These are phyloP conservation scores for Papiliotrema flavescens DNA, from an alignment of 1,284 basidiomycete species.

Conservation along the genomic window DNA sequence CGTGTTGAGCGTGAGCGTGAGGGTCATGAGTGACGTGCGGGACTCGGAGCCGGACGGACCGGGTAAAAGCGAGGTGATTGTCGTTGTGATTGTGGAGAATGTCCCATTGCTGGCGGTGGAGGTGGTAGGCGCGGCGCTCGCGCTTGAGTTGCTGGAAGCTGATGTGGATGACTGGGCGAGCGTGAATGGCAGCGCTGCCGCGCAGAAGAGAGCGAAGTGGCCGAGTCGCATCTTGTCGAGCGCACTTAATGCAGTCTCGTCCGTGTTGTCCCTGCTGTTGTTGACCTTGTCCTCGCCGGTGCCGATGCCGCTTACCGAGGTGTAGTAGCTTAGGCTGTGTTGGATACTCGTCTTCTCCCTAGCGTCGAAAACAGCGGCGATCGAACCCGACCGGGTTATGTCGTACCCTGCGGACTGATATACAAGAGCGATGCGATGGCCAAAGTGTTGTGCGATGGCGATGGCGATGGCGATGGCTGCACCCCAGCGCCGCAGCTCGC, in stretches of 20 bases:
- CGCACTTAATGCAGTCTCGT: not conserved
- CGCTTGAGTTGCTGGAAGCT: not conserved
- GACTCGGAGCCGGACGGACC: slow-evolving; percentile 22
- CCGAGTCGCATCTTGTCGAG: slow-evolving; percentile 7
- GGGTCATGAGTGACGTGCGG: slow-evolving; percentile 23
- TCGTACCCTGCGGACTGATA: too few relatives aligned
- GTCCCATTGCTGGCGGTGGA: slow-evolving; percentile 5
- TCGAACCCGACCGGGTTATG: too few relatives aligned
- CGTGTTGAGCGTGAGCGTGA: slow-evolving; percentile 39
- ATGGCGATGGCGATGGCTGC: too few relatives aligned
- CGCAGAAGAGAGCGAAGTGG: not conserved
- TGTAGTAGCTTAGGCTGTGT: too few relatives aligned
- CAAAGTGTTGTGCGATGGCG: too few relatives aligned
- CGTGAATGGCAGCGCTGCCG: not conserved
- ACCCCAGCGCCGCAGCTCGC: too few relatives aligned
- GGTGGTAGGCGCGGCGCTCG: slow-evolving; percentile 1
- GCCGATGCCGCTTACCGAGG: too few relatives aligned
- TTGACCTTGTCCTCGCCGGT: too few relatives aligned
- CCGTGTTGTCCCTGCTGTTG: too few relatives aligned
- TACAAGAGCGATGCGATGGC: too few relatives aligned
- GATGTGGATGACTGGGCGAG: not conserved
- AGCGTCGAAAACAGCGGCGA: too few relatives aligned
- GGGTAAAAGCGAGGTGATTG: slow-evolving; percentile 33
- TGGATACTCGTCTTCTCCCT: too few relatives aligned
- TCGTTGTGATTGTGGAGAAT: slow-evolving; percentile 28